A percentile compares a stretch with the other conserved stretches of the same genome.
Conservation (phyloP, 495 filamentous ascomycete genomes). For the Chaetomidium leptoderma region DNA sequence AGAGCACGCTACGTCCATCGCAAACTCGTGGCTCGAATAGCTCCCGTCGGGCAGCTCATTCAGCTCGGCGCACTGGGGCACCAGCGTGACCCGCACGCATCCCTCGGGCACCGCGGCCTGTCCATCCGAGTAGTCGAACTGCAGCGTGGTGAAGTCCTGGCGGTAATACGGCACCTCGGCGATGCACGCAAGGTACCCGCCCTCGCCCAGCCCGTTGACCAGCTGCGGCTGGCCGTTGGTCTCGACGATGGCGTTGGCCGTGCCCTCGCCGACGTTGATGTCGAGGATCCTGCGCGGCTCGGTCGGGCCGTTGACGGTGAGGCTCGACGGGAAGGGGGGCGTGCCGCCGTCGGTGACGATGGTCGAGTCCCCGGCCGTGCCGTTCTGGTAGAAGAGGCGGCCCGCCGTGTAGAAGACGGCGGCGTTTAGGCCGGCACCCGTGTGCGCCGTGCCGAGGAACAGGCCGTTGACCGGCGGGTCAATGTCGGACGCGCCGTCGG, state of each 20-base stretch:
- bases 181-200: slow-evolving; percentile 30
- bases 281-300: slow-evolving; percentile 13
- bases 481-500: slow-evolving; percentile 24
- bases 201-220: slow-evolving; percentile 15
- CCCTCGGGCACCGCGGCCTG: slow-evolving; percentile 14
- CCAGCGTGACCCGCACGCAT: slow-evolving; percentile 27
- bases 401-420: slow-evolving; percentile 25
- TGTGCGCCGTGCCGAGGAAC: slow-evolving; percentile 27
- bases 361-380: slow-evolving; percentile 27
- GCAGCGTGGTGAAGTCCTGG: slow-evolving; percentile 19
- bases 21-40: slow-evolving; percentile 29
- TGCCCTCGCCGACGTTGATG: slow-evolving; percentile 28
- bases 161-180: slow-evolving; percentile 26
- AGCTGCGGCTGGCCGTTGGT: slow-evolving; percentile 20
- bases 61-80: slow-evolving; percentile 29
- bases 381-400: slow-evolving; percentile 37
- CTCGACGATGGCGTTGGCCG: slow-evolving; percentile 15
- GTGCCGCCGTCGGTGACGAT: slow-evolving; percentile 33
- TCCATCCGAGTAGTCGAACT: slow-evolving; percentile 21
- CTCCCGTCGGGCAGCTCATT: slow-evolving; percentile 23
- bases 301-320: slow-evolving; percentile 22
- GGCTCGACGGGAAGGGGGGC: slow-evolving; percentile 30
- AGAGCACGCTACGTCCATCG: slow-evolving; percentile 23
- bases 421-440: slow-evolving; percentile 31
- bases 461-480: slow-evolving; percentile 26